Base-by-base conservation (phyloP, 345 rosid species). In the Brassica incana region DNA sequence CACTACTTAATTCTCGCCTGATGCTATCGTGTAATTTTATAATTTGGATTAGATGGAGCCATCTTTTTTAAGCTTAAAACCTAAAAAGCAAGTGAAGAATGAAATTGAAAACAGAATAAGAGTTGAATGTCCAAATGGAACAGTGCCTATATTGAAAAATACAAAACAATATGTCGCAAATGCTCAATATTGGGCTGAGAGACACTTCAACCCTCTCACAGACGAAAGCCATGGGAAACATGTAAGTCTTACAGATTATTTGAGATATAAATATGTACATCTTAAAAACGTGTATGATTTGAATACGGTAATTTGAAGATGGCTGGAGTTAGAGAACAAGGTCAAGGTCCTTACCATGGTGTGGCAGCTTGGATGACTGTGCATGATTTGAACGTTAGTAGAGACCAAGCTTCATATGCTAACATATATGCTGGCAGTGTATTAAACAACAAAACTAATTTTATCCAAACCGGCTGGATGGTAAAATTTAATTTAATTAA, bases 391-490 rank as follows among this genome's bases (percentile, higher is more conserved):
- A 61, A 61, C 0, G 23, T 69, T 48, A 48, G 16, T 48, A 2
- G 8, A 3, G 38, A 62, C 4, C 66, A 62, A 62, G 18, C 8
- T 58, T 77, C 80, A 45, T 69, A 43, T 77, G 2, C 69, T 20
- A 1, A 8, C 7, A 18, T 69, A 5, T 77, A 61, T 63, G 56
- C 35, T 1, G 69, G 63, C 5, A 62, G 16, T 62, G 8, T 15
- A 45, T n/a, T 33, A 7, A 77, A 69, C 27, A 23, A 62, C 14
- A 61, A 60, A 12, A 2, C 1, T 50, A 77, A 69, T n/a, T 62
- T 32, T 48, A 62, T 77, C 5, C 52, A 77, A 62, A 4, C 43
- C 1, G 75, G 80, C n/a, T 77, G 80, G 75, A 69, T 69, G 80
- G 80, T 77, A 76, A 67, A 15, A 20, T 5, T 2, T 38, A 67